phyloP scores from a whole-genome alignment of 768 basidiomycete species.

The Podaxis sp. region DNA sequence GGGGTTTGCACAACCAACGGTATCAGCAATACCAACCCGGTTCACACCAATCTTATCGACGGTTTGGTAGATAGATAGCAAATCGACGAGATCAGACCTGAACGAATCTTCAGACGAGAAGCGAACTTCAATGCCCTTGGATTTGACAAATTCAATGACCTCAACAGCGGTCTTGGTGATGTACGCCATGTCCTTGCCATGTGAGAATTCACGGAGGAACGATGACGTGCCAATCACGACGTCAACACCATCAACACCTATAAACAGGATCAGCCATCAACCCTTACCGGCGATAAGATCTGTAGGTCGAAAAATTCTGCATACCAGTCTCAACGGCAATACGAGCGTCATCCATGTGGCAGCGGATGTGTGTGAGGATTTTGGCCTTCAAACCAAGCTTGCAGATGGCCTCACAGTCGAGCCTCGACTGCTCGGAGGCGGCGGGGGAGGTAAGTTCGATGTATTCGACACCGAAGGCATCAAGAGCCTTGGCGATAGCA shows the following conservation, averaged over 20 bases:
- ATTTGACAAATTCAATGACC: slow-evolving; percentile 99
- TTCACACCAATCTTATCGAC: slow-evolving; percentile 99
- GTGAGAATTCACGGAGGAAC: slow-evolving; percentile 98
- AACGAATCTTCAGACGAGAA: slow-evolving; percentile 99
- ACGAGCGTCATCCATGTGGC: slow-evolving; percentile 99
- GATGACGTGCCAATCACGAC: slow-evolving; percentile 99
- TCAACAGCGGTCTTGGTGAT: slow-evolving; percentile 99
- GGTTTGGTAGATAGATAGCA: slow-evolving; percentile 97
- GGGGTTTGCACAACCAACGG: slow-evolving; percentile 98
- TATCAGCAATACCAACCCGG: slow-evolving; percentile 98
- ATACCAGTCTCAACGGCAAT: slow-evolving; percentile 97
- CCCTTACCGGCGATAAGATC: slow-evolving; percentile 5
- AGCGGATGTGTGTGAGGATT: slow-evolving; percentile 98
- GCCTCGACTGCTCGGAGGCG: slow-evolving; percentile 92
- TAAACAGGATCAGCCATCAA: slow-evolving; percentile 12
- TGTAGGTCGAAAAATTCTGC: slow-evolving; percentile 21
- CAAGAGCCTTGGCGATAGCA: slow-evolving; percentile 95
- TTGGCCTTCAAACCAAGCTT: slow-evolving; percentile 95
- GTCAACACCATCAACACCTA: slow-evolving; percentile 98
- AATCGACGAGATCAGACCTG: slow-evolving; percentile 98
- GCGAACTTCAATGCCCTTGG: slow-evolving; percentile 98
- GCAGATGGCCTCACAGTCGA: slow-evolving; percentile 98
- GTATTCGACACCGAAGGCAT: slow-evolving; percentile 99
- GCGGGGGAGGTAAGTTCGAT: slow-evolving; percentile 98
- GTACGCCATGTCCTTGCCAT: slow-evolving; percentile 99